Base-by-base conservation (phyloP, 2,329 filamentous ascomycete species). In the Pseudogymnoascus sp. region DNA sequence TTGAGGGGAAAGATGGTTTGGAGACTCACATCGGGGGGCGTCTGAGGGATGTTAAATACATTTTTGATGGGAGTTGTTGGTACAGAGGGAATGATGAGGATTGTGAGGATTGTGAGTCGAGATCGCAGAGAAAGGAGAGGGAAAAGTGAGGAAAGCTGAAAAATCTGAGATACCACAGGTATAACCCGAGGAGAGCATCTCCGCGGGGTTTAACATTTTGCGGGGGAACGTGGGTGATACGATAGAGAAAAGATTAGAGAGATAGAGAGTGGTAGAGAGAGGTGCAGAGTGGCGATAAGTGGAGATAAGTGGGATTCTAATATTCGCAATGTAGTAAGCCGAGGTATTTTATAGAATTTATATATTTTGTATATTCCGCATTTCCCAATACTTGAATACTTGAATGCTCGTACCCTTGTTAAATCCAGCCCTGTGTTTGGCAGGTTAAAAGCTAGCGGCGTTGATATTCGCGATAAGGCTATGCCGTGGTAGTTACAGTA, bases 41-140 rank as follows among this genome's bases (percentile, higher is more conserved):
- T 19, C 50, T 33, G 50, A 56, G 10, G 50, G 29, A 56, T 56
- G 50, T 56, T 56, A 56, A 56, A 56, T 56, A 56, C 50, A 56
- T 56, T 56, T 53, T 33, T 56, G 50, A 5, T 10, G 7, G 9
- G 26, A 56, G 4, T 33, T 56, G 50, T 56, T 56, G 4, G n/a
- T 9, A 56, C 15, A 56, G 29, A 31, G 50, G 11, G 5, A 3
- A 19, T 56, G 2, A 7, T 33, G 29, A 19, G 10, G n/a, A 13
- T 33, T n/a, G 21, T 46, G 21, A 46, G 21, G 42, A 23, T 5
- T 15, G 13, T n/a, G 19, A 26, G 42, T n/a, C 23, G 19, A 15
- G 19, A 4, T 23, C 11, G 11, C 19, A 23, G 42, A 46, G 42
- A 46, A 46, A 6, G 3, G 29, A 33, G 50, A 56, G 50, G 13